Conservation (phyloP, 2,329 filamentous ascomycete genomes). For the Aureobasidium sp. region DNA sequence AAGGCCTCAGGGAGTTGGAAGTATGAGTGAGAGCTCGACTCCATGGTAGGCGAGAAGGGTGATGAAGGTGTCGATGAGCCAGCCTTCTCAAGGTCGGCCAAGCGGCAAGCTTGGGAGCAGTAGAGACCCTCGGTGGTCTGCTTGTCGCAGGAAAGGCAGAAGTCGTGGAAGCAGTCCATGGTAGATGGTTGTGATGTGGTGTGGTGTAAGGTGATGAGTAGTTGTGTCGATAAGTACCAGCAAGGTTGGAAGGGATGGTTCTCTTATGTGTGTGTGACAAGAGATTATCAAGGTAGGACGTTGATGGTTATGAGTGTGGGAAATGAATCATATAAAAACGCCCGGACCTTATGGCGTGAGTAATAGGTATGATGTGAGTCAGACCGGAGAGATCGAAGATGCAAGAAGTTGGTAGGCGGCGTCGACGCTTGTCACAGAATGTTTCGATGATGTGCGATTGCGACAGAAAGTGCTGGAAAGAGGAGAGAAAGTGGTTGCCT, state of each 20-base stretch:
- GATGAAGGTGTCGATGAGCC: slow-evolving; percentile 28
- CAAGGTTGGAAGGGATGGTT: background rate
- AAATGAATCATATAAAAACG: slow-evolving; percentile 13
- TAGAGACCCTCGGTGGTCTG: slow-evolving; percentile 75
- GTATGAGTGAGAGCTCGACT: slow-evolving; percentile 13
- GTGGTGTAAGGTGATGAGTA: background rate
- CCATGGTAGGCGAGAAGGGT: slow-evolving; percentile 17
- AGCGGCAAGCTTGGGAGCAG: slow-evolving; percentile 84
- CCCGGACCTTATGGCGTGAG: slow-evolving; percentile 14
- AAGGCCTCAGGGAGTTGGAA: slow-evolving; percentile 57
- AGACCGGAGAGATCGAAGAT: background rate
- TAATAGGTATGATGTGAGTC: slow-evolving; percentile 4
- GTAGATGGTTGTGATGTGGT: background rate
- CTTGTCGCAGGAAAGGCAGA: slow-evolving; percentile 89
- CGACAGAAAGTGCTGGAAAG: slow-evolving; percentile 4
- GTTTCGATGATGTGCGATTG: slow-evolving; percentile 10
- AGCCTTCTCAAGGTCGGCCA: slow-evolving; percentile 76
- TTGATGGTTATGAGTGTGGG: slow-evolving; percentile 11
- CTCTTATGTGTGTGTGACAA: background rate
- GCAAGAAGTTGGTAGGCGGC: slow-evolving; percentile 3
- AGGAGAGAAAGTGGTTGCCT: background rate
- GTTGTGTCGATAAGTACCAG: background rate
- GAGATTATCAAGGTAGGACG: slow-evolving; percentile 12
- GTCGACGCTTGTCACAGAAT: slow-evolving; percentile 1
- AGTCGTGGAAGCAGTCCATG: slow-evolving; percentile 74